Percentiles rank a stretch among this genome's conserved stretches.
Conservation (phyloP, 2,329 filamentous ascomycete species). For the Diaporthe vexans region DNA sequence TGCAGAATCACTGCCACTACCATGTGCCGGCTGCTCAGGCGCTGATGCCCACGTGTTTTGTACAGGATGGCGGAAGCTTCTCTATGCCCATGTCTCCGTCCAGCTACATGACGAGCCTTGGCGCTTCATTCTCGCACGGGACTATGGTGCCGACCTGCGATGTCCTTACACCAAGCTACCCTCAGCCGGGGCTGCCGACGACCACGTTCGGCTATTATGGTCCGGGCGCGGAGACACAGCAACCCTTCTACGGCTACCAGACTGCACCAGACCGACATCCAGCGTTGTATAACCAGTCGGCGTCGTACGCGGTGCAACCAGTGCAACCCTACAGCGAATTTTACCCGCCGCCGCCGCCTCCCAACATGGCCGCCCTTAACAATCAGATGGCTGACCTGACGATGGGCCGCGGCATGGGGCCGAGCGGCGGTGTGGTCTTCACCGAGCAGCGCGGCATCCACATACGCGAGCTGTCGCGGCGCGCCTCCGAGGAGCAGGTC, state of each 20-base stretch:
- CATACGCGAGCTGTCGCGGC: conserved; percentile 40
- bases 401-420: not conserved
- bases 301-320: conserved; percentile 38
- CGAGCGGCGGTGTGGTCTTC: conserved; percentile 31
- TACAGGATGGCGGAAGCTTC: conserved; percentile 29
- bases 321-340: conserved; percentile 35
- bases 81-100: conserved; percentile 30
- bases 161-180: not conserved
- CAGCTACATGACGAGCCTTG: conserved; percentile 33
- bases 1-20: conserved; percentile 16
- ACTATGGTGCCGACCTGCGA: conserved; percentile 27
- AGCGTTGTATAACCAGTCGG: conserved; percentile 31
- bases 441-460: conserved; percentile 42
- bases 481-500: conserved; percentile 37
- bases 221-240: conserved; percentile 13
- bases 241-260: conserved; percentile 12
- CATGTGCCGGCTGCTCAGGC: conserved; percentile 11
- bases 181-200: conserved; percentile 8
- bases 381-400: conserved; percentile 32
- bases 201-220: conserved; percentile 29
- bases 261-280: conserved; percentile 14
- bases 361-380: conserved; percentile 10
- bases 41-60: conserved; percentile 30
- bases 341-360: conserved; percentile 26
- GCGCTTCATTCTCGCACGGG: conserved; percentile 28